Evolutionary conservation across 116 monocot species (phyloP).

Genomic region (Trichopus zeylanicus): DNA sequence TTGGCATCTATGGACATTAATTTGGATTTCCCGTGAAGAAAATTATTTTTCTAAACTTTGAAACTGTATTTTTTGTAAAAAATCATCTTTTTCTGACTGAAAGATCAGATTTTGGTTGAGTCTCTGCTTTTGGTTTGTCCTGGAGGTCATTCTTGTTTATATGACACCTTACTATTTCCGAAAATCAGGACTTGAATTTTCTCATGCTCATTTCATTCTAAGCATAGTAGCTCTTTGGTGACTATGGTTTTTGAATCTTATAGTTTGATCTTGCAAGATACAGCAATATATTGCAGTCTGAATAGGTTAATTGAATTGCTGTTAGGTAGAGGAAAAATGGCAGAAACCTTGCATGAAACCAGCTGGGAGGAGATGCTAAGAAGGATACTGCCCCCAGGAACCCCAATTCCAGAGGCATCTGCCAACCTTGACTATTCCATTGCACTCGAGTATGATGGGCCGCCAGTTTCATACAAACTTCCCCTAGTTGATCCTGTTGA

Average conservation of each 20-base stretch:
- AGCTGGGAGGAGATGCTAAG: slow-evolving; percentile 67
- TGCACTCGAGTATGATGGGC: slow-evolving; percentile 70
- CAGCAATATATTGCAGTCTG: not conserved
- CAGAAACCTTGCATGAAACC: slow-evolving; percentile 26
- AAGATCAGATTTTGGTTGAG: too few relatives aligned
- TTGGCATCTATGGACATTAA: not conserved
- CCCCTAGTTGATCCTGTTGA: slow-evolving; percentile 58
- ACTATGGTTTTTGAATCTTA: too few relatives aligned
- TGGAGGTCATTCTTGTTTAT: too few relatives aligned
- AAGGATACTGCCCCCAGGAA: slow-evolving; percentile 61
- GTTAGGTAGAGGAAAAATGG: slow-evolving; percentile 31
- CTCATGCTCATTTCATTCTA: too few relatives aligned
- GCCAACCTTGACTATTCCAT: slow-evolving; percentile 73
- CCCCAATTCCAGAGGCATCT: slow-evolving; percentile 47
- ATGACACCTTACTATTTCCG: too few relatives aligned
- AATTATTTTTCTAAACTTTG: not conserved
- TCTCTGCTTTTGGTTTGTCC: too few relatives aligned
- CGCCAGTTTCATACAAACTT: slow-evolving; percentile 51
- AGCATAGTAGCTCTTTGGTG: too few relatives aligned
- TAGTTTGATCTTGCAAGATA: not conserved
- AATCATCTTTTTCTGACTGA: too few relatives aligned
- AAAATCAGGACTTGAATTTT: too few relatives aligned
- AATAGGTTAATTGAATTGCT: not conserved
- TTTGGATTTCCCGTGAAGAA: not conserved
- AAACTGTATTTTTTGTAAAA: not conserved